phyloP scores from a whole-genome alignment of 164 flowering plant species.

The Santalum album region DNA sequence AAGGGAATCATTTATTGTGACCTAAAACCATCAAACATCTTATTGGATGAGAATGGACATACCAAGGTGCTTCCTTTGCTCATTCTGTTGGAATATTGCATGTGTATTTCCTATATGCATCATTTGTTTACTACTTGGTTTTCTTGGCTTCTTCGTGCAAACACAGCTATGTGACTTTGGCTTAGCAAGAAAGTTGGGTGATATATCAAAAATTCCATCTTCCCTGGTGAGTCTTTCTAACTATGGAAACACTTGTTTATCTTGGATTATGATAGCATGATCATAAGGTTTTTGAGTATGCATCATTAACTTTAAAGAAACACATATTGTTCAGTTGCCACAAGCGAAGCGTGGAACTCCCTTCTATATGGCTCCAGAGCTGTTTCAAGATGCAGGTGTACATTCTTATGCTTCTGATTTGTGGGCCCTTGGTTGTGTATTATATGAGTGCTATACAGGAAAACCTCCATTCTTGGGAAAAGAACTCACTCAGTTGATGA shows the following conservation, averaged over 20 bases:
- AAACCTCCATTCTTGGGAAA: conserved; percentile 85
- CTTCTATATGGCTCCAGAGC: conserved; percentile 96
- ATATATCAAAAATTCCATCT: conserved; percentile 67
- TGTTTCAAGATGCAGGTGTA: conserved; percentile 91
- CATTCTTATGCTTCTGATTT: conserved; percentile 98
- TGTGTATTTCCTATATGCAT: not conserved
- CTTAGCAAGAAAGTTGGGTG: conserved; percentile 70
- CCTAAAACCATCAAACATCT: conserved; percentile 88
- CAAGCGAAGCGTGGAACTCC: conserved; percentile 99
- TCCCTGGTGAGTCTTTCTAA: conserved; percentile 44
- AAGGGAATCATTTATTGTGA: conserved; percentile 92
- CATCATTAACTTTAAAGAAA: no score
- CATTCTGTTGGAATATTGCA: not conserved
- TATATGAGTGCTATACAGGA: conserved; percentile 90
- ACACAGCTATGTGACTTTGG: conserved; percentile 96
- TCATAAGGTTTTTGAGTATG: conserved; percentile 2
- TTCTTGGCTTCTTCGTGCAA: conserved; percentile 6
- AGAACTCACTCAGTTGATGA: conserved; percentile 85
- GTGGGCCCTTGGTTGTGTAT: conserved; percentile 98
- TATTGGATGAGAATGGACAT: conserved; percentile 88
- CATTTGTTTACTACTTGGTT: not conserved
- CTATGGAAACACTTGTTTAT: not conserved
- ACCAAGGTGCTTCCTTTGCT: conserved; percentile 51
- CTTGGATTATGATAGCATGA: not conserved
- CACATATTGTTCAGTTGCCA: conserved; percentile 43